phyloP scores from a whole-genome alignment of 2,329 filamentous ascomycete genomes.

The Periconia sp. region DNA sequence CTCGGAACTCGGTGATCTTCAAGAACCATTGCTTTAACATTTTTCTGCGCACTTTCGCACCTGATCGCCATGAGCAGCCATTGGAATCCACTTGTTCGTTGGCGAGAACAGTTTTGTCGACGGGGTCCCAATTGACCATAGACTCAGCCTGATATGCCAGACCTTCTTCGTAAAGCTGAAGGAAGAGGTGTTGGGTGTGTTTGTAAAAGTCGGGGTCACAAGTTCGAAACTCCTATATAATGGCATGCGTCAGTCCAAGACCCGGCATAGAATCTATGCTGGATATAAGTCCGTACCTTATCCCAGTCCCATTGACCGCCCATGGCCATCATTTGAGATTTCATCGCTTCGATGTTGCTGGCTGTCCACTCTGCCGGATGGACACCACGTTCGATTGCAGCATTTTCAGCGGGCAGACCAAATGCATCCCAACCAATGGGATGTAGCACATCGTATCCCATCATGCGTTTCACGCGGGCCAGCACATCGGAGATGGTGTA shows the following conservation, averaged over 20 bases:
- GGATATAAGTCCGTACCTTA: constrained; percentile 53
- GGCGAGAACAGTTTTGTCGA: constrained; percentile 85
- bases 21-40: constrained; percentile 89
- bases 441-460: constrained; percentile 73
- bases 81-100: constrained; percentile 92
- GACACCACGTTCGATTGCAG: constrained; percentile 79
- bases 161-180: constrained; percentile 71
- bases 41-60: constrained; percentile 78
- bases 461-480: constrained; percentile 73
- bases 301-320: constrained; percentile 85
- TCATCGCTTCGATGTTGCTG: constrained; percentile 82
- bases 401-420: constrained; percentile 87
- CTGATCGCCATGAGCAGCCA: constrained; percentile 84
- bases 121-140: constrained; percentile 85
- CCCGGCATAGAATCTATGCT: constrained; percentile 5
- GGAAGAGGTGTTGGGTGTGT: constrained; percentile 84
- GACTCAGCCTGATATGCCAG: constrained; percentile 83
- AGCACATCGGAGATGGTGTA: constrained; percentile 90
- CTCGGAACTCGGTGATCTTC: constrained; percentile 76
- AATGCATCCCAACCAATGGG: constrained; percentile 98
- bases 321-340: constrained; percentile 75
- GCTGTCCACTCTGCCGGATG: constrained; percentile 78
- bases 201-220: constrained; percentile 86
- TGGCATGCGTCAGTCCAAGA: background rate
- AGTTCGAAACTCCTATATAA: constrained; percentile 73